Evolutionary conservation across 2,329 filamentous ascomycete species (phyloP), one percentile per base, ranked within the genome.

Genomic region (Beauveria pseudobassiana): DNA sequence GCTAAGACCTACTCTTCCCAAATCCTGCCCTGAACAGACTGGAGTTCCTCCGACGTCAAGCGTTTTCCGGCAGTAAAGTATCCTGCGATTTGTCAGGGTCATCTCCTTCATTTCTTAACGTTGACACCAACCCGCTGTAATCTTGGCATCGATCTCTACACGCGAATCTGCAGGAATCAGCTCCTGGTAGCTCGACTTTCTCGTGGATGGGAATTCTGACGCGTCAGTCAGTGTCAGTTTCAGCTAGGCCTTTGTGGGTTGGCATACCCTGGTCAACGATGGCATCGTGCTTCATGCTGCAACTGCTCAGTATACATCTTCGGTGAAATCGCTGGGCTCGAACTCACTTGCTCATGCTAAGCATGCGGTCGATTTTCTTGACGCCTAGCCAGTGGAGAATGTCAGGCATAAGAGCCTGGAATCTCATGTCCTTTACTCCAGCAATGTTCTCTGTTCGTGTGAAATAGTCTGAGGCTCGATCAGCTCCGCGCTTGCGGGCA

Each of bases 71-170:
- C 91, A 7, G 93, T 97, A 73, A 97, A 88, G 70, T 88, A 88
- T 60, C 85, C 85, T 86, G 67, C 3, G 1, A 26, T 7, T 62
- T 53, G 24, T n/a, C 51, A 42, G 26, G 38, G 8, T 4, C 20
- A 40, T 42, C 5, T 42, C n/a, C 2, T 18, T 14, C 46, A 28
- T 59, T 52, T 26, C 62, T 62, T 59, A 38, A 18, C 26, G n/a
- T 18, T 14, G 16, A 16, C 61, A 77, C 85, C 76, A 77, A 91
- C 89, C 95, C 64, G 93, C 92, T 68, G 93, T 95, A 72, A 98
- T 97, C 80, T 98, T 98, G 63, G 95, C 95, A 75, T 98, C 95
- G 71, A 98, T 99, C 75, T 99, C 95, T n/a, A 98, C 95, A 67
- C 93, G 83, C 59, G 92, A 96, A 76, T 98, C 95, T 65, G 88